These are phyloP conservation scores for Mallotus repandus DNA, from an alignment of 441 rosid genomes.

Conservation along the genomic window DNA sequence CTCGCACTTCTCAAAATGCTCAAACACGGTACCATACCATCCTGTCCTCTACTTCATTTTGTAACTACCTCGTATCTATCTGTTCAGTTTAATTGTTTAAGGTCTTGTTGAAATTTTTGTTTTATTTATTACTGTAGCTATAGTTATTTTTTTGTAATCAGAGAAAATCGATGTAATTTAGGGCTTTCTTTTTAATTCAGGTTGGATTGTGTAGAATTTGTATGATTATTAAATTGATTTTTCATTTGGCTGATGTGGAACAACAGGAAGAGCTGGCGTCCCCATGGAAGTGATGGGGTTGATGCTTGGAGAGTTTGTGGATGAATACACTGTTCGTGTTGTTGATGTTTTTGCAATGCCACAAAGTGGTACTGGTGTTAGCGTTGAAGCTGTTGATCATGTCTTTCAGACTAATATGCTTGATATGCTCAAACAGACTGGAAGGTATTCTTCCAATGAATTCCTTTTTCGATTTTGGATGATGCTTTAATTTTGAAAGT, in stretches of 20 bases:
- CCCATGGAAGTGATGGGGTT: conserved; percentile 99
- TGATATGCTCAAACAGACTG: conserved; percentile 99
- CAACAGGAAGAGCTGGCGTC: conserved; percentile 92
- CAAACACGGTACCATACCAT: conserved; percentile 51
- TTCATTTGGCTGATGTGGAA: no score
- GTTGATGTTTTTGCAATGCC: conserved; percentile 99
- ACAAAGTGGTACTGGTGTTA: conserved; percentile 98
- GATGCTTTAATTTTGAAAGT: no score
- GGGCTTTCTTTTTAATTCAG: neutral
- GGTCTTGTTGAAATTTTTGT: neutral
- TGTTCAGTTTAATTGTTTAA: neutral
- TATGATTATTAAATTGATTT: no score
- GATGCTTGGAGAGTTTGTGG: conserved; percentile 99
- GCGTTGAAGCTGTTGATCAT: conserved; percentile 99
- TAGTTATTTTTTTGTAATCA: conserved; percentile 25
- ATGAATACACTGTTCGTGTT: conserved; percentile 92
- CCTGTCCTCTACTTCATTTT: no score
- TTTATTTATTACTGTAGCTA: neutral
- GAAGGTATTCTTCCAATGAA: conserved; percentile 48
- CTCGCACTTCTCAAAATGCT: conserved; percentile 91
- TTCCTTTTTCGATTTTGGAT: no score
- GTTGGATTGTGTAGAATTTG: neutral
- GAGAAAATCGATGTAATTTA: neutral
- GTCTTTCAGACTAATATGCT: conserved; percentile 98
- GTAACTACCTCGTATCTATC: neutral